Evolutionary conservation across 177 flowering plant species (phyloP), one percentile per base, ranked within the genome.

Genomic region (Tripterygium wilfordii): DNA sequence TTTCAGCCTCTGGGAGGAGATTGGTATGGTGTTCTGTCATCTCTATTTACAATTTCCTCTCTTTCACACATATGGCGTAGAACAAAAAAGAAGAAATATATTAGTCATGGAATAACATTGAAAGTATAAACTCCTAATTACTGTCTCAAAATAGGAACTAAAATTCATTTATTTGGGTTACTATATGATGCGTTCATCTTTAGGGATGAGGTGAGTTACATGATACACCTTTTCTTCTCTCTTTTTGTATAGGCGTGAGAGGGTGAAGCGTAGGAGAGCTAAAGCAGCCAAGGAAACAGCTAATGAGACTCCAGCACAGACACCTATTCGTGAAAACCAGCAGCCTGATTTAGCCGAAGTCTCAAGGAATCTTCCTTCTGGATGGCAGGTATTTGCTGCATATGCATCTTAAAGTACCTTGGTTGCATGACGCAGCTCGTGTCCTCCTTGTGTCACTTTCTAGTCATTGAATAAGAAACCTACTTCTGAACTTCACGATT

Each of bases 301-400:
- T 17, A 38, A n/a, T n/a, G n/a, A 63, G 45, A 54, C 51, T 32
- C 40, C 68, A 27, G 24, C 68, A 15, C 82, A 65, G 35, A 56
- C 7, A 13, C 40, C 49, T 16, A 24, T 44, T 9, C 68, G 62
- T 32, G 76, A 49, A 53, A 70, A 59, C 18, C 64, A 66, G 56
- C 76, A 77, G 56, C 81, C 92, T 60, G 76, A 81, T 70, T 57
- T 89, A 14, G 55, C 47, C 10, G 72, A 75, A 38, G 66, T 82
- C 14, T 74, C 88, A 10, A 78, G 42, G 38, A 68, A 70, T 53
- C 97, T 94, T 19, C 96, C 97, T 18, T 61, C 80, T 26, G 90
- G 92, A 25, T 94, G 99, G 99, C 92, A 89, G 95, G 99, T 92
- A 58, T 24, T n/a, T n/a, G n/a, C n/a, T n/a, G n/a, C n/a, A n/a